These are phyloP conservation scores for Kokia cookei DNA, from an alignment of 441 rosid species.

Conservation along the genomic window DNA sequence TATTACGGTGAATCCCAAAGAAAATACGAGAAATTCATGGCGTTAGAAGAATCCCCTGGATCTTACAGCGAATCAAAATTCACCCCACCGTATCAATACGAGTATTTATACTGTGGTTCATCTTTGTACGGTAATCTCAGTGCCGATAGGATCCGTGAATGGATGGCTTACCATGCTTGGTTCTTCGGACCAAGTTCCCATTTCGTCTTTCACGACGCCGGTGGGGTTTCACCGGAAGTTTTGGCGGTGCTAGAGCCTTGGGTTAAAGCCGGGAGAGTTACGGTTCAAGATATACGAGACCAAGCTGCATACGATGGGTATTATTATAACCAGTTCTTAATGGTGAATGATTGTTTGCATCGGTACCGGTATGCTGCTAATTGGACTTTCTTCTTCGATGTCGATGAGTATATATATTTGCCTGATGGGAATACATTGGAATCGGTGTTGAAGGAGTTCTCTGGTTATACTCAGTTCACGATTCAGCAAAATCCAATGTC, in stretches of 20 bases:
- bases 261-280: conserved; percentile 58
- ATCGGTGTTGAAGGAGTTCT: conserved; percentile 49
- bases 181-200: conserved; percentile 70
- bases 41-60: conserved; percentile 52
- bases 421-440: conserved; percentile 40
- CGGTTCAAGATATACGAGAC: conserved; percentile 60
- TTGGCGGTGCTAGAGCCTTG: conserved; percentile 60
- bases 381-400: conserved; percentile 83
- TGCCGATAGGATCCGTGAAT: conserved; percentile 61
- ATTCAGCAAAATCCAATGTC: conserved; percentile 87
- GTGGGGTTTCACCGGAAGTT: conserved; percentile 55
- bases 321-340: conserved; percentile 71
- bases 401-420: conserved; percentile 71
- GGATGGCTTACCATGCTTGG: conserved; percentile 88
- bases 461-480: conserved; percentile 62
- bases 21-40: conserved; percentile 44
- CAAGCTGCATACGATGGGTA: conserved; percentile 67
- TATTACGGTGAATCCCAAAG: conserved; percentile 46
- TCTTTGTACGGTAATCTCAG: conserved; percentile 66
- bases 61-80: conserved; percentile 36
- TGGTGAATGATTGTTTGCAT: conserved; percentile 81
- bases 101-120: conserved; percentile 74
- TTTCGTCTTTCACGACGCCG: conserved; percentile 82
- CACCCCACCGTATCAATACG: conserved; percentile 51
- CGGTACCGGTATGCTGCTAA: conserved; percentile 50